A percentile compares a stretch with the other conserved stretches of the same genome.
Conservation (phyloP, 352 stramenopile species). For the Pythium phragmitis region DNA sequence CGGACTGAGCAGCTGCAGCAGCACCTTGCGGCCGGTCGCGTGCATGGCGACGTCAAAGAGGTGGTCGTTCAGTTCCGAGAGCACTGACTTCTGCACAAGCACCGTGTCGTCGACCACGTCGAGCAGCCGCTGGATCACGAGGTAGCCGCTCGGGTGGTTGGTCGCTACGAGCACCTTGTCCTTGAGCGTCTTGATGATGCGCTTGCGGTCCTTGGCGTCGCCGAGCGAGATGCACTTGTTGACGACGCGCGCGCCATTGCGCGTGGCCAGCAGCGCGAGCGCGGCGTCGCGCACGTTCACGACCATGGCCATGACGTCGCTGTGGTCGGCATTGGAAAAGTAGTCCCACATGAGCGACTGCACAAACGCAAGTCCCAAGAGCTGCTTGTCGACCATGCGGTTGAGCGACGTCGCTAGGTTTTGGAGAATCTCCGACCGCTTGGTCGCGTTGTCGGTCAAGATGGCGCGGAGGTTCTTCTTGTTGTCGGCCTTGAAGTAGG, state of each 20-base stretch:
- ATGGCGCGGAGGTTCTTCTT: constrained; percentile 85
- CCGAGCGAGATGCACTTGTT: constrained; percentile 84
- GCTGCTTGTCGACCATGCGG: constrained; percentile 89
- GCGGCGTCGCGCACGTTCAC: constrained; percentile 85
- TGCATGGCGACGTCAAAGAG: constrained; percentile 72
- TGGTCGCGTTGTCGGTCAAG: constrained; percentile 56
- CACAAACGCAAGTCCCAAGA: constrained; percentile 86
- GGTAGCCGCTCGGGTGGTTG: constrained; percentile 90
- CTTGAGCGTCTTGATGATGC: constrained; percentile 90
- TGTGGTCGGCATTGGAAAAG: constrained; percentile 72
- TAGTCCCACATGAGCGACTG: constrained; percentile 91
- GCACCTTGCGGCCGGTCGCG: constrained; percentile 69
- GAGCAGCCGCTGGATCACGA: constrained; percentile 87
- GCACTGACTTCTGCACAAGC: constrained; percentile 88
- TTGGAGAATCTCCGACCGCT: constrained; percentile 76
- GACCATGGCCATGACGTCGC: constrained; percentile 84
- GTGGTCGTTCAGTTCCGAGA: constrained; percentile 78
- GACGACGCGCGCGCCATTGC: constrained; percentile 83
- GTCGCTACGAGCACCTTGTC: constrained; percentile 87
- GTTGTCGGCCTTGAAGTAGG: constrained; percentile 81
- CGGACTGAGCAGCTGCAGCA: constrained; percentile 77
- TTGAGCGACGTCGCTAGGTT: constrained; percentile 70
- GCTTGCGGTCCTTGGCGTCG: constrained; percentile 89
- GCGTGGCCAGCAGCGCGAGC: constrained; percentile 82
- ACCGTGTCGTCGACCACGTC: constrained; percentile 91